Conservation (phyloP, 768 basidiomycete genomes). For the Kwoniella heveanensis region DNA sequence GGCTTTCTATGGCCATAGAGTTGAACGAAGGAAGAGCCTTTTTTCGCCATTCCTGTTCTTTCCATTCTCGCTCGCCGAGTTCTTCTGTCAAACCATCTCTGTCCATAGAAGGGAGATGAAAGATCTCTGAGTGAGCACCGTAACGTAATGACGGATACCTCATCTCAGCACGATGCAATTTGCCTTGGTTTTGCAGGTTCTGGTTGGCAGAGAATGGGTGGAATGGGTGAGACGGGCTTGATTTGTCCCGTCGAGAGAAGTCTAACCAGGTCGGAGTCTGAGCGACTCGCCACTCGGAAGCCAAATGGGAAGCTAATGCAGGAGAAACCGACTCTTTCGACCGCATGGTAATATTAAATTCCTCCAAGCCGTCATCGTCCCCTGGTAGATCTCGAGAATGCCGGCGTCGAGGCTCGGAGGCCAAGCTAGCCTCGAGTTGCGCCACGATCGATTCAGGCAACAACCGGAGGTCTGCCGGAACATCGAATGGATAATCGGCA, state of each 20-base stretch:
- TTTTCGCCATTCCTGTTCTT: slow-evolving; percentile 41
- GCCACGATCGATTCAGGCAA: slow-evolving; percentile 28
- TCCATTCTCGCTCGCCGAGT: slow-evolving; percentile 42
- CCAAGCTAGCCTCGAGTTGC: slow-evolving; percentile 27
- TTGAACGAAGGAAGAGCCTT: slow-evolving; percentile 50
- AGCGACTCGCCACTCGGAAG: slow-evolving; percentile 41
- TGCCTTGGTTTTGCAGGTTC: slow-evolving; percentile 8
- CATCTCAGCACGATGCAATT: slow-evolving; percentile 12
- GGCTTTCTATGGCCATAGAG: slow-evolving; percentile 52
- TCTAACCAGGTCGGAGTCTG: slow-evolving; percentile 51
- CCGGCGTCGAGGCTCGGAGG: background rate
- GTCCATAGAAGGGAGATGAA: slow-evolving; percentile 45
- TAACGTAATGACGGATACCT: slow-evolving; percentile 47
- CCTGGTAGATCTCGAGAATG: background rate
- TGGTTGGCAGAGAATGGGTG: slow-evolving; percentile 34
- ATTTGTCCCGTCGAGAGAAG: slow-evolving; percentile 42
- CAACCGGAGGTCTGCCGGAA: slow-evolving; percentile 28
- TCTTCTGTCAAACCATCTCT: slow-evolving; percentile 33
- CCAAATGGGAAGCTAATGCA: slow-evolving; percentile 26
- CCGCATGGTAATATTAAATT: slow-evolving; percentile 5
- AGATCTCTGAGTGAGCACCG: slow-evolving; percentile 48
- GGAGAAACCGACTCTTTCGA: slow-evolving; percentile 20
- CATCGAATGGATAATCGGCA: slow-evolving; percentile 42
- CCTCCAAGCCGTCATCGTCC: background rate
- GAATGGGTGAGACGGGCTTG: slow-evolving; percentile 42